These are phyloP conservation scores for Blastobotrys arbuscula DNA, from an alignment of 1,139 yeast species.

Conservation along the genomic window DNA sequence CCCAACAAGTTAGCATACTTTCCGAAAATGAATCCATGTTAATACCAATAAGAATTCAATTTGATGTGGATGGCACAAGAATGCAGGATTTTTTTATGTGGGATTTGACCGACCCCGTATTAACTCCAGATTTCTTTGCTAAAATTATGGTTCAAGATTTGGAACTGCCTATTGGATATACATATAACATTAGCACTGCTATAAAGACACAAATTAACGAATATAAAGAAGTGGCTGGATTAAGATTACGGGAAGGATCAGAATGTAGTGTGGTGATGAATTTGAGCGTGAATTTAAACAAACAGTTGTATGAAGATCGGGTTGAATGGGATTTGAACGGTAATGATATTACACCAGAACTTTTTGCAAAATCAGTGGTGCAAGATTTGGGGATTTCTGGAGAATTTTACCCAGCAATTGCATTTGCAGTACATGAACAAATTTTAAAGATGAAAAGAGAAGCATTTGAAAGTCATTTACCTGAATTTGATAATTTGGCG, in stretches of 20 bases:
- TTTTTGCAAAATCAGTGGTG: conserved; percentile 75
- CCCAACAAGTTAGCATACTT: conserved; percentile 32
- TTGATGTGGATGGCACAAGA: conserved; percentile 56
- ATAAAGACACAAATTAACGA: conserved; percentile 79
- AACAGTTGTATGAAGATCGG: conserved; percentile 81
- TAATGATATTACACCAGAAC: conserved; percentile 68
- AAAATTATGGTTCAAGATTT: conserved; percentile 72
- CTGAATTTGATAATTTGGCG: conserved; percentile 54
- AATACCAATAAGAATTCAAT: conserved; percentile 72
- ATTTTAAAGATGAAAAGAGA: conserved; percentile 74
- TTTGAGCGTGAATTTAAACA: conserved; percentile 76
- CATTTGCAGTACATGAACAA: conserved; percentile 81
- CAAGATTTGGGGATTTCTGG: conserved; percentile 77
- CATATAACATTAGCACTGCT: conserved; percentile 60
- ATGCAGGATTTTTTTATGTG: conserved; percentile 83
- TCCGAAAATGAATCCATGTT: conserved; percentile 41
- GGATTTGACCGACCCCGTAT: conserved; percentile 69
- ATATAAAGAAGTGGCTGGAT: conserved; percentile 56
- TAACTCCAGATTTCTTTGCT: conserved; percentile 85
- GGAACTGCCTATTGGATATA: conserved; percentile 61
- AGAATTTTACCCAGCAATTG: conserved; percentile 86
- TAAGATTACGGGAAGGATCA: conserved; percentile 58
- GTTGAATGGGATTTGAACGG: conserved; percentile 86
- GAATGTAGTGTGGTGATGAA: conserved; percentile 74
- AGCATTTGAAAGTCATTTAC: conserved; percentile 69